phyloP scores from a whole-genome alignment of 192 early-diverging fungal species.

The Gigaspora rosea region DNA sequence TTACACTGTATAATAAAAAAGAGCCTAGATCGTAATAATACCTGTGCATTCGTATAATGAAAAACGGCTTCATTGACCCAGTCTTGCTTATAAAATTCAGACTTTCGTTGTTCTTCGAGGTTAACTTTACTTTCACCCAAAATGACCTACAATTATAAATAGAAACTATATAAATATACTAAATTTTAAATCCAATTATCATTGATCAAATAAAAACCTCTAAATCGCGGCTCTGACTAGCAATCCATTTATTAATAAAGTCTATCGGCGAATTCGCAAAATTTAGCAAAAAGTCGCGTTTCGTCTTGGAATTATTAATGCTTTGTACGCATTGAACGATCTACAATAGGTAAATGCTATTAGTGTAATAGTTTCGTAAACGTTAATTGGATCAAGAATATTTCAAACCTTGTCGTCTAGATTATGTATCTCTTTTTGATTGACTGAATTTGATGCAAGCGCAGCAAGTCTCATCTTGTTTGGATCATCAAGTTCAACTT shows the following conservation, averaged over 20 bases:
- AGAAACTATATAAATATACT: neutral
- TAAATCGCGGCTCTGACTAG: conserved; percentile 89
- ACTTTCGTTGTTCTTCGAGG: conserved; percentile 68
- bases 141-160: conserved; percentile 51
- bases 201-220: conserved; percentile 54
- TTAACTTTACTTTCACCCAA: conserved; percentile 76
- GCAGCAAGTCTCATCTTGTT: conserved; percentile 60
- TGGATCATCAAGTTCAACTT: conserved; percentile 85
- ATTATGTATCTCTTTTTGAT: conserved; percentile 45
- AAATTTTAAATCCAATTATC: neutral
- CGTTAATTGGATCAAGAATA: conserved; percentile 19
- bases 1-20: no score
- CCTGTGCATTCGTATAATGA: conserved; percentile 74
- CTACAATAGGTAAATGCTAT: conserved; percentile 16
- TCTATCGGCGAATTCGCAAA: conserved; percentile 86
- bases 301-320: conserved; percentile 86
- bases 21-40: no score
- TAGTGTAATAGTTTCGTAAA: neutral
- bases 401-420: conserved; percentile 57
- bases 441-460: conserved; percentile 39
- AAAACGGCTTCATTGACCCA: conserved; percentile 91
- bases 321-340: conserved; percentile 78
- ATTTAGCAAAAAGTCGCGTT: conserved; percentile 89
- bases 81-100: conserved; percentile 73
- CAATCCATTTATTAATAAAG: conserved; percentile 92